phyloP scores from a whole-genome alignment of 2,329 filamentous ascomycete species.

The Cytospora chrysosperma region DNA sequence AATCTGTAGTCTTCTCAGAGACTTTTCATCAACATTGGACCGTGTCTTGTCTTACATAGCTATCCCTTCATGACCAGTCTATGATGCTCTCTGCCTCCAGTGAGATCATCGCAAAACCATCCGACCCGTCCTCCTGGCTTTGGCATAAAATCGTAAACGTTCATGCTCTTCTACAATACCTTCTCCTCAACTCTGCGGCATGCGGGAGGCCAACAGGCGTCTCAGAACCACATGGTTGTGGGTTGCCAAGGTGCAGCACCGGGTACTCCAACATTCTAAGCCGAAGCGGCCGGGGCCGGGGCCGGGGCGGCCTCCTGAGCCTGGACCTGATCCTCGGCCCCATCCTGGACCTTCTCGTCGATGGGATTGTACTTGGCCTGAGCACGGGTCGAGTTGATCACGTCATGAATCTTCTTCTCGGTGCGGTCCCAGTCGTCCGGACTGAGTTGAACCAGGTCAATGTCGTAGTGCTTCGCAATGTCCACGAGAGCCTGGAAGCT shows the following conservation, averaged over 20 bases:
- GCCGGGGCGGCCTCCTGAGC: constrained; percentile 1
- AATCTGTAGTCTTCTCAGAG: constrained; percentile 13
- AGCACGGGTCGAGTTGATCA: constrained; percentile 70
- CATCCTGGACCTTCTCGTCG: constrained; percentile 22
- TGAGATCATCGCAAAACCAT: background rate
- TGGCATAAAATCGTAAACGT: background rate
- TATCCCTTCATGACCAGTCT: background rate
- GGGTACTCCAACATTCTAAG: constrained; percentile 22
- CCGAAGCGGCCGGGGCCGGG: background rate
- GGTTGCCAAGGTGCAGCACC: background rate
- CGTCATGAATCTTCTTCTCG: constrained; percentile 76
- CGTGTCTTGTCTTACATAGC: background rate
- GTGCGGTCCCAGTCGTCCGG: constrained; percentile 89
- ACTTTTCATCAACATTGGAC: background rate
- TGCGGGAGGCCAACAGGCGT: background rate
- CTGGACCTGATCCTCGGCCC: constrained; percentile 1
- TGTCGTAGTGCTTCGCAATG: constrained; percentile 80
- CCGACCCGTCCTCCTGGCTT: background rate
- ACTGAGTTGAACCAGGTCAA: constrained; percentile 77
- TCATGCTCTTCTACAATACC: background rate
- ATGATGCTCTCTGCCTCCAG: background rate
- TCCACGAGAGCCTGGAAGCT: constrained; percentile 76
- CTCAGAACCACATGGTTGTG: background rate
- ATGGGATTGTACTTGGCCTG: constrained; percentile 52
- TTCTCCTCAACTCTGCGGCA: background rate